Evolutionary conservation across 208 protist genomes (phyloP).

Genomic region (Wallacemonas sp.): DNA sequence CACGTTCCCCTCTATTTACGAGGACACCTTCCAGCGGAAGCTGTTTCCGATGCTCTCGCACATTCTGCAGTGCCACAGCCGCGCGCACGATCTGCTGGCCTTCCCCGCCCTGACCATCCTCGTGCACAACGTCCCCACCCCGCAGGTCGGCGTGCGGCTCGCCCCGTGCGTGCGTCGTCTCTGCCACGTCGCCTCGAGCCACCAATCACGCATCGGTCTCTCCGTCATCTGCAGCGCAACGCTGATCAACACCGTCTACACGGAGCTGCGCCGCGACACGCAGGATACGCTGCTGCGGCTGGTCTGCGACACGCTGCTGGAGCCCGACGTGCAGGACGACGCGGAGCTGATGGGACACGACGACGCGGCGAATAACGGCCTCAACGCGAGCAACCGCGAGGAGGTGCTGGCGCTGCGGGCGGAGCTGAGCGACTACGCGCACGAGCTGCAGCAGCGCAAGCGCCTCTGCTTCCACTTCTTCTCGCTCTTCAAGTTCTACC

Average conservation of each 20-base stretch:
- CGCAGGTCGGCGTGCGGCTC: slow-evolving; percentile 19
- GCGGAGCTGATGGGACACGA: not conserved
- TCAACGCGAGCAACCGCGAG: not conserved
- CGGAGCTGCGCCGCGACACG: slow-evolving; percentile 36
- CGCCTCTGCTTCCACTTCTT: slow-evolving; percentile 70
- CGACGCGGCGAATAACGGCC: not conserved
- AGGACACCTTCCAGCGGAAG: slow-evolving; percentile 36
- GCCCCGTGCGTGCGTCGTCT: slow-evolving; percentile 13
- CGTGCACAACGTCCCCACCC: slow-evolving; percentile 63
- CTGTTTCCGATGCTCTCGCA: slow-evolving; percentile 58
- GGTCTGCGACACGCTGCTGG: slow-evolving; percentile 53
- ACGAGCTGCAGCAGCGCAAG: slow-evolving; percentile 30
- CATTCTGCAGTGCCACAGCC: slow-evolving; percentile 31
- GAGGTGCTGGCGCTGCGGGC: slow-evolving; percentile 13
- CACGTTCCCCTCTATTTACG: slow-evolving; percentile 40
- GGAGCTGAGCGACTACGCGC: not conserved
- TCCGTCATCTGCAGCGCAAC: slow-evolving; percentile 22
- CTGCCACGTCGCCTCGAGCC: not conserved
- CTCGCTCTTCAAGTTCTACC: slow-evolving; percentile 50
- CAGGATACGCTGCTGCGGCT: slow-evolving; percentile 40
- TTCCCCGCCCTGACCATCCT: slow-evolving; percentile 63
- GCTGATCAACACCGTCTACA: slow-evolving; percentile 55
- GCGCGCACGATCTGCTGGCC: slow-evolving; percentile 41
- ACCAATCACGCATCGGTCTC: slow-evolving; percentile 1
- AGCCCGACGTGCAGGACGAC: slow-evolving; percentile 16